A percentile compares a stretch with the other conserved stretches of the same genome.
Evolutionary conservation across 495 filamentous ascomycete genomes (phyloP).

Genomic region (Penicillium silybi): DNA sequence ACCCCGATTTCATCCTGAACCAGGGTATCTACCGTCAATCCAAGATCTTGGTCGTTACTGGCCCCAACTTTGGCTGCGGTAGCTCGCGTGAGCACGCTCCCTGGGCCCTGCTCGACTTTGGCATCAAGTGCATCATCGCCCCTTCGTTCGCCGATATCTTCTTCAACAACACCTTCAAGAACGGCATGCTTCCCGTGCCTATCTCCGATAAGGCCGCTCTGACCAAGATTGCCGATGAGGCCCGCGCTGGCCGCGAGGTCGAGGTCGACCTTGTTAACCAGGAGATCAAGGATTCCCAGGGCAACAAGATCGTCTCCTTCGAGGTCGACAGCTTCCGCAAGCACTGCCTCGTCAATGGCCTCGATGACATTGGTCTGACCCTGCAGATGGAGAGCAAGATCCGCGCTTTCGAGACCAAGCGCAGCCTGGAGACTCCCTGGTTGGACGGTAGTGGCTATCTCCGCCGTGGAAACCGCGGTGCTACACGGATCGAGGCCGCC

Average conservation of each 20-base stretch:
- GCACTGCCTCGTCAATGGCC: conserved; percentile 89
- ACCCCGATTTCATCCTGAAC: conserved; percentile 84
- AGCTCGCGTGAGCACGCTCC: conserved; percentile 93
- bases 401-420: conserved; percentile 70
- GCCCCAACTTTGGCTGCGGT: conserved; percentile 94
- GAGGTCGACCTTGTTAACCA: conserved; percentile 90
- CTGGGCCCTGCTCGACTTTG: conserved; percentile 95
- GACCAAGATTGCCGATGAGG: conserved; percentile 71
- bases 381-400: conserved; percentile 92
- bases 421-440: conserved; percentile 81
- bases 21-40: conserved; percentile 77
- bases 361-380: conserved; percentile 95
- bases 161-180: conserved; percentile 99
- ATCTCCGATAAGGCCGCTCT: conserved; percentile 66
- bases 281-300: conserved; percentile 69
- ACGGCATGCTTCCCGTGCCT: conserved; percentile 91
- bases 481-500: conserved; percentile 73
- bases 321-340: conserved; percentile 89
- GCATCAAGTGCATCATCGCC: conserved; percentile 89
- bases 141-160: conserved; percentile 96
- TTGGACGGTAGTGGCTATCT: conserved; percentile 86
- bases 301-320: conserved; percentile 69
- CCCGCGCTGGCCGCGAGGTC: conserved; percentile 76
- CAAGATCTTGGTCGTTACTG: conserved; percentile 92
- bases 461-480: conserved; percentile 57